phyloP scores from a whole-genome alignment of 2,329 filamentous ascomycete genomes.

The Kalmusia sp. region DNA sequence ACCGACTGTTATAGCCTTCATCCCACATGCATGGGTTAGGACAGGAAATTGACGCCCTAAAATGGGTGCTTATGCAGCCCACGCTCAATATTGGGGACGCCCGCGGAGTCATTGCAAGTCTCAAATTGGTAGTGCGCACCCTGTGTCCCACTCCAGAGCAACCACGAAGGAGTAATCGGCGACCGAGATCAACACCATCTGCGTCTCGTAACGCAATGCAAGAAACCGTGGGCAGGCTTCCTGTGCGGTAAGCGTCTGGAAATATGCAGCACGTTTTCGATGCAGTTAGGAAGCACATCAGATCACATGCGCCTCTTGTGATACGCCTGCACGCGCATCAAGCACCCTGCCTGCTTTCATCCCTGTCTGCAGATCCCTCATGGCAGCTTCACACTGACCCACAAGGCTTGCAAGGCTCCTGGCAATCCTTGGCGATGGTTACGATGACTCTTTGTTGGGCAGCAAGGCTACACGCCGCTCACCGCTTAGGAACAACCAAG shows the following conservation, averaged over 20 bases:
- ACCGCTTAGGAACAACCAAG: background rate
- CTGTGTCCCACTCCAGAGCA: background rate
- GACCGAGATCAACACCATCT: background rate
- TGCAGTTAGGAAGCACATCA: constrained; percentile 6
- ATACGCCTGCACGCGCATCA: constrained; percentile 5
- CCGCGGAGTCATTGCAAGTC: background rate
- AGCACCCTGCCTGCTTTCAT: constrained; percentile 12
- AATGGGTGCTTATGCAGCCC: background rate
- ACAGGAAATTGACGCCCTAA: background rate
- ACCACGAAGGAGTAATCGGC: background rate
- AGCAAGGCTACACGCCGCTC: constrained; percentile 7
- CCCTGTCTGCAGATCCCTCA: constrained; percentile 17
- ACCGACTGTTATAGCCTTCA: background rate
- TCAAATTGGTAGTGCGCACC: background rate
- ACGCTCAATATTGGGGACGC: background rate
- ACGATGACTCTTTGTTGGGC: constrained; percentile 14
- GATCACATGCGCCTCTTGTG: constrained; percentile 14
- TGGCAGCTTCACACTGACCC: constrained; percentile 9
- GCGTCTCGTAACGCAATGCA: background rate
- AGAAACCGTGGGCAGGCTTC: constrained; percentile 10
- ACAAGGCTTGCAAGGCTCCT: constrained; percentile 11
- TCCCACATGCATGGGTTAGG: background rate
- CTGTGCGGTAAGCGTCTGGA: constrained; percentile 12
- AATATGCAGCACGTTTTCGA: constrained; percentile 6
- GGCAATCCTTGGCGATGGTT: constrained; percentile 3